Evolutionary conservation across 495 filamentous ascomycete species (phyloP), one percentile per base, ranked within the genome.

Genomic region (Lasiosphaeriaceae sp.): DNA sequence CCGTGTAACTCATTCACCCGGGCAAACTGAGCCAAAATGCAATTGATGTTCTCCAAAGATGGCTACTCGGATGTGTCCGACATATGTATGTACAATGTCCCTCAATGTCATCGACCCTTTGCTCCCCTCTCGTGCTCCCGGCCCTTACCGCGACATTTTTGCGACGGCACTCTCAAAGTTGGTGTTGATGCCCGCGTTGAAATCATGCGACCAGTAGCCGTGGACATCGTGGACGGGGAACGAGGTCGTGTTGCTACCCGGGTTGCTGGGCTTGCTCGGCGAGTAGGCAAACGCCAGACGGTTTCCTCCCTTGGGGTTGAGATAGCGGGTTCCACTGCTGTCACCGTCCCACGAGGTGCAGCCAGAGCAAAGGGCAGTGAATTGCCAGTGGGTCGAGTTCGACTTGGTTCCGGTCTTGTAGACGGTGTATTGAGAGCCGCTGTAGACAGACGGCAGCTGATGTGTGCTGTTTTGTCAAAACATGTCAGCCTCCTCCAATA

Each of bases 361-460:
- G 8, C 76, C 76, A 19, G 61, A 65, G 62, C 75, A 77, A 45
- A 70, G 67, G 23, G 71, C 70, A 4, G 73, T 76, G 53, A 74
- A 56, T 44, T 77, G 74, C 75, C 73, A 77, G 58, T 77, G 76
- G 1, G 75, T 77, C 21, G 60, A 50, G 65, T 77, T 79, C 56
- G 48, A 59, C 56, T 69, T 70, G 47, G 68, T 72, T 9, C 67
- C 69, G 16, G 63, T 66, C 55, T 57, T 66, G 54, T 73, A 67
- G 7, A 77, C 11, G 11, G 71, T 67, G 57, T 67, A 55, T 12
- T 59, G 49, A 4, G 71, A 66, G 50, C 62, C 66, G 7, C 60
- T 47, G 62, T 71, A 74, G 0, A 63, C 11, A 11, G 57, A 34
- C 0, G 76, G 76, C 0, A 60, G 50, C 7, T 55, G 52, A 59